These are phyloP conservation scores for Meira nashicola DNA, from an alignment of 1,284 basidiomycete species.

Conservation along the genomic window DNA sequence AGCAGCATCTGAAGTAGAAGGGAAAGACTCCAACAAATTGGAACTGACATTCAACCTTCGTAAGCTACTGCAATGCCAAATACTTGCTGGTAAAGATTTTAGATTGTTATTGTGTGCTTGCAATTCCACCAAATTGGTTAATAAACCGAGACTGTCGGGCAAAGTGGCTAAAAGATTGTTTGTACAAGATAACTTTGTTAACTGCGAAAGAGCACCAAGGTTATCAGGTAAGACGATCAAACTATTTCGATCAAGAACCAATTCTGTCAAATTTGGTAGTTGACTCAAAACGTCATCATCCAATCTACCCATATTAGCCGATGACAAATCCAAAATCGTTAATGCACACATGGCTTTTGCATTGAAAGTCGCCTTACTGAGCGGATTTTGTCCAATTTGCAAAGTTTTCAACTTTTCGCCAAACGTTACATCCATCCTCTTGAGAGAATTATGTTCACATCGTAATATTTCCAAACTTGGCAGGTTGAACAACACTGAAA, in stretches of 20 bases:
- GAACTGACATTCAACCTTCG: constrained; percentile 78
- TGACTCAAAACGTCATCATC: constrained; percentile 59
- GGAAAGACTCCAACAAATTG: constrained; percentile 74
- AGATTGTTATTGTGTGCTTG: constrained; percentile 91
- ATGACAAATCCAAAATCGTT: constrained; percentile 78
- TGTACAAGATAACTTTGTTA: constrained; percentile 75
- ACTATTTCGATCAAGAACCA: constrained; percentile 59
- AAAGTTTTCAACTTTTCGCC: constrained; percentile 30
- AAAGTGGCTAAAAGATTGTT: constrained; percentile 80
- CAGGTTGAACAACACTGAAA: constrained; percentile 36
- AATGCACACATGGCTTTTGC: constrained; percentile 56
- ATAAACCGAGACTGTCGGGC: constrained; percentile 70
- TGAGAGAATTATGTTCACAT: constrained; percentile 48
- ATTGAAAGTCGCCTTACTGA: constrained; percentile 38
- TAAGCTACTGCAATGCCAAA: constrained; percentile 82
- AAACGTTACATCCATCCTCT: constrained; percentile 37
- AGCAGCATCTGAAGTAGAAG: constrained; percentile 52
- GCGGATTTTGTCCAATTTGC: constrained; percentile 45
- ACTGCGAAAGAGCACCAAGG: constrained; percentile 67
- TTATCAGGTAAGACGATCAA: constrained; percentile 78
- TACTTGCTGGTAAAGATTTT: constrained; percentile 65
- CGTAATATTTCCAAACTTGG: constrained; percentile 38
- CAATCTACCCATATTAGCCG: constrained; percentile 81
- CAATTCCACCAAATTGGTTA: constrained; percentile 71
- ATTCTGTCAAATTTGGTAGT: constrained; percentile 36